Base-by-base conservation (phyloP, 352 stramenopile species). In the Phytophthora citricola region DNA sequence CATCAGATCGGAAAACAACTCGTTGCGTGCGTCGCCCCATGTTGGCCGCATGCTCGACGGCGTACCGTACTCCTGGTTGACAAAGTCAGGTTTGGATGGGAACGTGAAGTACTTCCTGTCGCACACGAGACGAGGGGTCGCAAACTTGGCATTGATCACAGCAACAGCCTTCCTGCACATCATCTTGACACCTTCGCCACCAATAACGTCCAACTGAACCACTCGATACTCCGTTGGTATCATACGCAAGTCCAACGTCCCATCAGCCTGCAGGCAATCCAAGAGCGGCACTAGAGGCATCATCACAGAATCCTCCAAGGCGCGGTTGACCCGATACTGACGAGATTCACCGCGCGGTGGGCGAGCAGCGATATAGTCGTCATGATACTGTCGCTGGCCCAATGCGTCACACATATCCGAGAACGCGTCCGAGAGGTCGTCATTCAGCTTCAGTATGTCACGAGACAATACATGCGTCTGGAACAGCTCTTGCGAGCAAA, bases 371-470 rank as follows among this genome's bases (percentile, higher is more conserved):
- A 81, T 52, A 39, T 72, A 69, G 5, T 64, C 56, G 20, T 81
- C 57, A 15, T 66, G 52, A 45, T 40, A 62, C 24, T 57, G 51
- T 11, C 63, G 66, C 0, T 52, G 63, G 1, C 34, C 57, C 8
- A 82, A 53, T 15, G 10, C 40, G 26, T 77, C 66, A 44, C 74
- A 82, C 11, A 82, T 59, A 10, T 54, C 14, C 2, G 69, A 65
- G 24, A 79, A 78, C 8, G 67, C 46, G 17, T 73, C 67, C 0
- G 66, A 63, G 14, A 79, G 32, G 17, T 78, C 75, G 26, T 79
- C 66, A 11, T 64, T 70, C n/a, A 81, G 38, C 10, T 59, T 71
- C 10, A 81, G 47, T 27, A 79, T 55, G 14, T 79, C 72, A 1
- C 69, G 58, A 9, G 75, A 81, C 8, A 81, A 44, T 2, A 80